Conservation (phyloP, 192 early-diverging fungal genomes). For the Umbelopsis sp. region DNA sequence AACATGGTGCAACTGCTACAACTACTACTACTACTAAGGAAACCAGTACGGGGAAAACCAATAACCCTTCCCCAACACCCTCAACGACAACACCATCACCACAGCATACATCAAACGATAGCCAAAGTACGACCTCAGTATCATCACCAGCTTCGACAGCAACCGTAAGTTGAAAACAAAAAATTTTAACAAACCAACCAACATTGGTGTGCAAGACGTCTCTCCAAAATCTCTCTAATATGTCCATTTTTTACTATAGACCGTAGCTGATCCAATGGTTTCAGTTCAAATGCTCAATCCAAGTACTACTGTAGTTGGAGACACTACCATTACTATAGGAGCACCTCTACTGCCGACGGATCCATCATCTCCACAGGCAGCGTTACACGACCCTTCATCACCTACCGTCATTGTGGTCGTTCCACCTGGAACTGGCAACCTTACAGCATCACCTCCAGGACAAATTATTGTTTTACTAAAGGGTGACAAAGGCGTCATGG, state of each 20-base stretch:
- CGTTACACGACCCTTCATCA: neutral
- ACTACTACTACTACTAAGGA: neutral
- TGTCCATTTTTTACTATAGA: neutral
- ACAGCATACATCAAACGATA: neutral
- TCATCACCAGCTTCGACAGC: neutral
- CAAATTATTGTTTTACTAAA: neutral
- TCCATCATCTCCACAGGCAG: neutral
- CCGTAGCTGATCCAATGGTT: neutral
- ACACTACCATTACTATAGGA: neutral
- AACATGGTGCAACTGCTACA: neutral
- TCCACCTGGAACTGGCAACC: neutral
- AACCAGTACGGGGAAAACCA: neutral
- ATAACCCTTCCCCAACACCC: neutral
- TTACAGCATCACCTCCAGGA: neutral
- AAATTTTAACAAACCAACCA: too few relatives aligned
- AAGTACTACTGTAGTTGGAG: neutral
- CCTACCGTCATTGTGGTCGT: neutral
- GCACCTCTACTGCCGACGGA: neutral
- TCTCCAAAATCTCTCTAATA: neutral
- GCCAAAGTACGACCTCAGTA: neutral
- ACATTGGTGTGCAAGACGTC: too few relatives aligned
- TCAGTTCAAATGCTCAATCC: constrained; percentile 5
- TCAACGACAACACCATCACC: neutral
- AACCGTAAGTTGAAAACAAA: too few relatives aligned
- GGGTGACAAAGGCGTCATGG: neutral